phyloP scores from a whole-genome alignment of 2,329 filamentous ascomycete species.

The Ceratocystis variospora region DNA sequence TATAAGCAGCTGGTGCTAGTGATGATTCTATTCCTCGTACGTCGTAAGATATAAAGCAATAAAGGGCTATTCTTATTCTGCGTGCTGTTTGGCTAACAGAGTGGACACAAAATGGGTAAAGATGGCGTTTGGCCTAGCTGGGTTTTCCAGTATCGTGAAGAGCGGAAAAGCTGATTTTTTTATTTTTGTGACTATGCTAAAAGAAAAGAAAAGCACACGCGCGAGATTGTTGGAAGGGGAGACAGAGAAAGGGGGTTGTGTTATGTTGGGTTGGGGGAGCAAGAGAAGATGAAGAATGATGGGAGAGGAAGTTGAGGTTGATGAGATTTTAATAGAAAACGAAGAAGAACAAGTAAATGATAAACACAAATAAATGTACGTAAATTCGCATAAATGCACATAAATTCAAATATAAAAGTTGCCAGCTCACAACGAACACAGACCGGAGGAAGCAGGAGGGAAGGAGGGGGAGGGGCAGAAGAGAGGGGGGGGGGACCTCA shows the following conservation, averaged over 20 bases:
- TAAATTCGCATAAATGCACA: background rate
- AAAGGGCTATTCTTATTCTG: too few relatives aligned
- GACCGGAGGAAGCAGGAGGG: background rate
- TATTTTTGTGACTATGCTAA: conserved; percentile 4
- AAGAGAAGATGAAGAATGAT: background rate
- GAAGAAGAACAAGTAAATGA: background rate
- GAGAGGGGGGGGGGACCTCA: background rate
- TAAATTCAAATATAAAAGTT: background rate
- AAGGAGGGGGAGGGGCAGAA: background rate
- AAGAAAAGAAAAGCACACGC: background rate
- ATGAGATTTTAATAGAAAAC: background rate
- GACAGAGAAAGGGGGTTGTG: background rate
- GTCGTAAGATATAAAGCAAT: too few relatives aligned
- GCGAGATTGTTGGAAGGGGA: background rate
- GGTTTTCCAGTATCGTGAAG: background rate
- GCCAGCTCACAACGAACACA: conserved; percentile 1
- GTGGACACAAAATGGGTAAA: background rate
- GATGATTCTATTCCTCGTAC: too few relatives aligned
- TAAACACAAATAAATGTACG: background rate
- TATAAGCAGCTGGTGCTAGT: too few relatives aligned
- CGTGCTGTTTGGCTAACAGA: too few relatives aligned
- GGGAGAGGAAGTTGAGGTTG: background rate
- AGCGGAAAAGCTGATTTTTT: background rate
- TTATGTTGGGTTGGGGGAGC: background rate
- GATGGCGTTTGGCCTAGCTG: background rate